Base-by-base conservation (phyloP, 441 rosid genomes). In the Gossypium trilobum region DNA sequence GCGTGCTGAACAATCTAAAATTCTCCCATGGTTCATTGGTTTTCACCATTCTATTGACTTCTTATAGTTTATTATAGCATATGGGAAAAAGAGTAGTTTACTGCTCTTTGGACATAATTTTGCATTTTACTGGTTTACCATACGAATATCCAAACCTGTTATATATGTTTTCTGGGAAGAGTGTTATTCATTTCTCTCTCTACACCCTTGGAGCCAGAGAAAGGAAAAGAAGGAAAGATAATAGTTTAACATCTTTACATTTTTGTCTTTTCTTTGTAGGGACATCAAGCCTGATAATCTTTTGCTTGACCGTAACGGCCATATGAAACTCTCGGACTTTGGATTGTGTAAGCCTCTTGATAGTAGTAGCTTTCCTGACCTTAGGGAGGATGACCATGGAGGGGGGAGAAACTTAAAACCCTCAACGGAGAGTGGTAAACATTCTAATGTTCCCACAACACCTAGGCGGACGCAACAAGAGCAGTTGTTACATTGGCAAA, bases 271-370 rank as follows among this genome's bases (percentile, higher is more conserved):
- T 57, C 33, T 68, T 74, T 82, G 19, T 75, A 86, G 89, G 76
- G 89, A 86, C 77, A 86, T 86, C 76, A 86, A 86, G 79, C 89
- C 89, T 77, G 89, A 86, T 76, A 86, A 84, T 79, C 70, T 86
- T 71, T 85, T 86, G 81, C 86, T 84, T 39, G 86, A 86, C 74
- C 79, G 78, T 75, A 31, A 84, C 10, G 88, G 89, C 52, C 88
- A 84, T 78, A 86, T 84, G 83, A 86, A 84, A 83, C 85, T 86
- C 44, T 86, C 88, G 14, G 89, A 86, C 79, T 86, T 86, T 80
- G 89, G 89, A 44, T 78, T 86, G 75, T 84, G 89, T 59, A 86
- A 86, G 75, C 86, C 89, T 71, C 71, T 86, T 58, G 88, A 86
- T 69, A 82, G 85, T 78, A 75, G 78, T 75, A 86, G 83, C 54